Evolutionary conservation across 305 asterid genomes (phyloP).

Genomic region (Solanum chacoense): DNA sequence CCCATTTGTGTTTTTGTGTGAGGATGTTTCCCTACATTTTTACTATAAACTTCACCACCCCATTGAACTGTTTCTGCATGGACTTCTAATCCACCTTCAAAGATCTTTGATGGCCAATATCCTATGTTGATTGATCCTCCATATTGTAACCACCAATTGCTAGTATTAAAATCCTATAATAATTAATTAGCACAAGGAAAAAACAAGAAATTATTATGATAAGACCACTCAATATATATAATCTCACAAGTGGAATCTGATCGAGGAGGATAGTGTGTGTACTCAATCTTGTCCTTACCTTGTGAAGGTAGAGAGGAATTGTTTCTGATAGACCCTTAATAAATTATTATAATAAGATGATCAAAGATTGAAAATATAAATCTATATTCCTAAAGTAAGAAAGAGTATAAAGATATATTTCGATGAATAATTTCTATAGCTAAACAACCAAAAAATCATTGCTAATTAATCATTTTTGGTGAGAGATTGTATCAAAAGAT

Average conservation of each 20-base stretch:
- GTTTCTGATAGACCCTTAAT: background rate
- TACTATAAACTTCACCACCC: conserved; percentile 71
- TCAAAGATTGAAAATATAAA: too few species aligned
- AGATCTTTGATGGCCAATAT: conserved; percentile 53
- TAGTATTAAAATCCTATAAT: conserved; percentile 34
- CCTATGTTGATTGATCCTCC: conserved; percentile 40
- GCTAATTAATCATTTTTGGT: too few species aligned
- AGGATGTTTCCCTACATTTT: conserved; percentile 20
- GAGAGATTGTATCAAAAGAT: too few species aligned
- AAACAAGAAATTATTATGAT: background rate
- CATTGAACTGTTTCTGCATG: conserved; percentile 51
- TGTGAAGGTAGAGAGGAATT: background rate
- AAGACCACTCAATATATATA: background rate
- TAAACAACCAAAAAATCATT: too few species aligned
- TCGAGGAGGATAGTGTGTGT: background rate
- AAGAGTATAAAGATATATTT: too few species aligned
- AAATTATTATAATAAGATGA: too few species aligned
- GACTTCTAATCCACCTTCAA: background rate
- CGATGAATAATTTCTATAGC: too few species aligned
- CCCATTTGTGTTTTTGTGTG: conserved; percentile 54
- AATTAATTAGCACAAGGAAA: background rate
- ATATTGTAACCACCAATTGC: conserved; percentile 62
- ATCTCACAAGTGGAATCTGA: too few species aligned
- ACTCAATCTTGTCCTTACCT: fast-evolving
- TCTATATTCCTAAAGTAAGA: too few species aligned